Evolutionary conservation across 2,329 filamentous ascomycete genomes (phyloP).

Genomic region (Penicillium sp.): DNA sequence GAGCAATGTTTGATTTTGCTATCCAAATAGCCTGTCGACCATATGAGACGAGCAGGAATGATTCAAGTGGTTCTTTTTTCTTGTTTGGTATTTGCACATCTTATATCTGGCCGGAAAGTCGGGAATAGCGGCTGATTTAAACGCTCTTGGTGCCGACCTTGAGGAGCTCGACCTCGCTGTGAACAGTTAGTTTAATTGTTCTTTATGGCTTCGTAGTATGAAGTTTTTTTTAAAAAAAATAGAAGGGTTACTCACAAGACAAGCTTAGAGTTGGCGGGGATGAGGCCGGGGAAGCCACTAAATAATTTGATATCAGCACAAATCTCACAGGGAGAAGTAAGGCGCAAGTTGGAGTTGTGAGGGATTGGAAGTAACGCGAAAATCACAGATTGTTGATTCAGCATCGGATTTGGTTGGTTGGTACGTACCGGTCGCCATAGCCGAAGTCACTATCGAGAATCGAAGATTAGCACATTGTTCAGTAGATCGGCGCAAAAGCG

Average conservation of each 20-base stretch:
- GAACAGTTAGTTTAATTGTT: slow-evolving; percentile 12
- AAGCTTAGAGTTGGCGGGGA: slow-evolving; percentile 71
- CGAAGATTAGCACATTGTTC: slow-evolving; percentile 13
- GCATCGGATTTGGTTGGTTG: background rate
- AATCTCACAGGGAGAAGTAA: background rate
- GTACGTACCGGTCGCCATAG: slow-evolving; percentile 43
- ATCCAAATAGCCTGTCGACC: background rate
- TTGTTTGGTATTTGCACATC: background rate
- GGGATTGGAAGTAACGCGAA: background rate
- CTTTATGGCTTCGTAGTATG: background rate
- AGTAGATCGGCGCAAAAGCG: background rate
- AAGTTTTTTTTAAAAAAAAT: too few relatives aligned
- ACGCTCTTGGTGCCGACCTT: slow-evolving; percentile 56
- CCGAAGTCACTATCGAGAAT: slow-evolving; percentile 35
- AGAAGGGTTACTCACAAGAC: slow-evolving; percentile 71
- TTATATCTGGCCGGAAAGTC: background rate
- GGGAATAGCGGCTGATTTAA: slow-evolving; percentile 22
- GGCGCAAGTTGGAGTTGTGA: background rate
- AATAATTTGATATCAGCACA: background rate
- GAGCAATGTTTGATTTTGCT: background rate
- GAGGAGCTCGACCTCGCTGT: slow-evolving; percentile 69
- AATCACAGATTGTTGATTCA: background rate
- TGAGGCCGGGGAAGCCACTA: slow-evolving; percentile 76
- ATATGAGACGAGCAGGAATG: background rate
- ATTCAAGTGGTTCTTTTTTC: background rate